Evolutionary conservation across 768 basidiomycete genomes (phyloP).

Genomic region (Mycena rosella): DNA sequence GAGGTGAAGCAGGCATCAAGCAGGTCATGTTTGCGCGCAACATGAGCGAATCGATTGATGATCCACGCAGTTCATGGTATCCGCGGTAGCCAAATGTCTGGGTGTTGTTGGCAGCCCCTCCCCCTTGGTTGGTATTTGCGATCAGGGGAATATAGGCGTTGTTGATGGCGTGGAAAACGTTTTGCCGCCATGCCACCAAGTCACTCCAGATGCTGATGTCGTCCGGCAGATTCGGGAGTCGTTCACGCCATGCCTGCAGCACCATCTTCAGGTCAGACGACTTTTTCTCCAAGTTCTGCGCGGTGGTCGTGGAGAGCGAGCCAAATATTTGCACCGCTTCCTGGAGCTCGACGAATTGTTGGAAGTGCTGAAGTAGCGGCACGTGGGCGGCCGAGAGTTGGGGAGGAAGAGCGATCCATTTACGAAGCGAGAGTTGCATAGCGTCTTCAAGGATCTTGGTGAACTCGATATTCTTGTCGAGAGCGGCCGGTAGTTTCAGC

Average conservation of each 20-base stretch:
- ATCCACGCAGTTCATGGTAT: conserved; percentile 99
- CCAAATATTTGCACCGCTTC: conserved; percentile 97
- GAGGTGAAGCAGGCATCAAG: conserved; percentile 96
- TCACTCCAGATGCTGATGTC: conserved; percentile 99
- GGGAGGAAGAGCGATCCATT: conserved; percentile 92
- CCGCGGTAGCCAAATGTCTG: conserved; percentile 95
- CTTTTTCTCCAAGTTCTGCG: conserved; percentile 92
- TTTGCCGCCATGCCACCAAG: conserved; percentile 98
- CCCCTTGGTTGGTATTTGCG: conserved; percentile 63
- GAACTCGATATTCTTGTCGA: conserved; percentile 91
- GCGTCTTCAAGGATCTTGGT: conserved; percentile 92
- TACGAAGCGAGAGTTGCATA: conserved; percentile 95
- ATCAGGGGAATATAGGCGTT: conserved; percentile 96
- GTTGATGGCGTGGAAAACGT: conserved; percentile 97
- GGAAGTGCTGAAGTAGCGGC: conserved; percentile 96
- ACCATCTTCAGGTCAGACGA: conserved; percentile 97
- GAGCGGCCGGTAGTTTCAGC: conserved; percentile 82
- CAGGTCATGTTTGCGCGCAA: conserved; percentile 96
- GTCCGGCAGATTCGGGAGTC: conserved; percentile 94
- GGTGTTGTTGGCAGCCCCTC: conserved; percentile 66
- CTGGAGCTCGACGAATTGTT: conserved; percentile 97
- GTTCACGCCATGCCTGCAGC: conserved; percentile 96
- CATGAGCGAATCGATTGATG: conserved; percentile 99
- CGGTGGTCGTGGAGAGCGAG: conserved; percentile 87
- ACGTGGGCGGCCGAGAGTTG: conserved; percentile 93